Evolutionary conservation across 2,329 filamentous ascomycete species (phyloP).

Genomic region (Sclerotinia trifoliorum): DNA sequence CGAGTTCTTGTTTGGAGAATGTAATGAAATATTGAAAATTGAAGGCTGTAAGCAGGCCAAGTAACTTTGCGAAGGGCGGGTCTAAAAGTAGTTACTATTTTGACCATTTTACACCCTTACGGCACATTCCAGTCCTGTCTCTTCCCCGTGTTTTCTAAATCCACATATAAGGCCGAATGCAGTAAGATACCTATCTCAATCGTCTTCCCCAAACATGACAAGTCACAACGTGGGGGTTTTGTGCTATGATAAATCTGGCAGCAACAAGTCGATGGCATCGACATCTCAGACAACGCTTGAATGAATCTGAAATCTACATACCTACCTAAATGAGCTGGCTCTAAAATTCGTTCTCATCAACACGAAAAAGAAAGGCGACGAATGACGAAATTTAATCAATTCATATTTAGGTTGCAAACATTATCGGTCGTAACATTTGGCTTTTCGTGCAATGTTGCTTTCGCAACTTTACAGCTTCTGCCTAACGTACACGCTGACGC

Average conservation of each 20-base stretch:
- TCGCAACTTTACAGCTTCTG: constrained; percentile 19
- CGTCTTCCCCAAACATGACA: constrained; percentile 5
- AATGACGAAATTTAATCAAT: constrained; percentile 6
- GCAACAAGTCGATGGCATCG: neutral
- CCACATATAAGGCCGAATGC: constrained; percentile 5
- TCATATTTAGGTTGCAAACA: constrained; percentile 8
- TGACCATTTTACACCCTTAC: neutral
- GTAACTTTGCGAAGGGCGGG: constrained; percentile 4
- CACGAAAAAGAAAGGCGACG: constrained; percentile 4
- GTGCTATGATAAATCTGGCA: constrained; percentile 8
- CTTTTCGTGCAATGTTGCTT: constrained; percentile 21
- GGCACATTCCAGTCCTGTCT: constrained; percentile 16
- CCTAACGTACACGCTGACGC: constrained; percentile 22
- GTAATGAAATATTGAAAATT: neutral
- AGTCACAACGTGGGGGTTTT: constrained; percentile 20
- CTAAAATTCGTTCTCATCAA: constrained; percentile 10
- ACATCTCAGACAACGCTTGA: neutral
- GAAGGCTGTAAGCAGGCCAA: constrained; percentile 6
- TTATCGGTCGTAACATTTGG: constrained; percentile 12
- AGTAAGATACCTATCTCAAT: constrained; percentile 15
- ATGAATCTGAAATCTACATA: neutral
- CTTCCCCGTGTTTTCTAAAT: constrained; percentile 15
- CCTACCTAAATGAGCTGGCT: neutral
- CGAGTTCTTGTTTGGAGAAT: neutral
- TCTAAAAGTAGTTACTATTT: constrained; percentile 4